phyloP scores from a whole-genome alignment of 352 stramenopile genomes.

The Phytophthora pistaciae region DNA sequence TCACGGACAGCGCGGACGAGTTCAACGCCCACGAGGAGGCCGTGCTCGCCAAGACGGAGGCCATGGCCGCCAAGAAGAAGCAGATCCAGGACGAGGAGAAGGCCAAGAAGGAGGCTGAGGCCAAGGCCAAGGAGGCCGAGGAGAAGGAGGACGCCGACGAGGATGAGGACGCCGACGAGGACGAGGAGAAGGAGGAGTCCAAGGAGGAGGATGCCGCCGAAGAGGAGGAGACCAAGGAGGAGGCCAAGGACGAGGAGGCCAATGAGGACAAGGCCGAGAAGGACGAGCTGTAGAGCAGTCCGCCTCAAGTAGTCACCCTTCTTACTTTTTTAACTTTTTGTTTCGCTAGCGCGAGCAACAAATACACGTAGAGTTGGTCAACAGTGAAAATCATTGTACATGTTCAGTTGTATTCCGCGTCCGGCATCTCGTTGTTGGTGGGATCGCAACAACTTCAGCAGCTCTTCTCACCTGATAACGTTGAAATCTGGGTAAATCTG shows the following conservation, averaged over 20 bases:
- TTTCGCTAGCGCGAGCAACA: constrained; percentile 34
- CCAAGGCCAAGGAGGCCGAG: constrained; percentile 80
- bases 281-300: constrained; percentile 57
- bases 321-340: constrained; percentile 43
- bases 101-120: constrained; percentile 73
- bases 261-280: constrained; percentile 45
- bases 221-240: constrained; percentile 34
- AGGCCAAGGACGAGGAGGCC: constrained; percentile 23
- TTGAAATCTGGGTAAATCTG: background rate
- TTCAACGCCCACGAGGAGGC: constrained; percentile 97
- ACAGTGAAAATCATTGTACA: constrained; percentile 21
- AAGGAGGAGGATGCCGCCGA: constrained; percentile 56
- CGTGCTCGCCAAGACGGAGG: constrained; percentile 89
- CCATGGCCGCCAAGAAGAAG: constrained; percentile 82
- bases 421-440: background rate
- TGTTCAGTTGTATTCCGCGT: background rate
- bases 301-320: constrained; percentile 1
- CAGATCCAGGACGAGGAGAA: constrained; percentile 81
- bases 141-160: constrained; percentile 68
- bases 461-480: background rate
- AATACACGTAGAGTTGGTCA: constrained; percentile 41
- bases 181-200: constrained; percentile 37
- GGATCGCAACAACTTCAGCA: background rate
- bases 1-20: constrained; percentile 97
- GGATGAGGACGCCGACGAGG: constrained; percentile 72